Evolutionary conservation across 148 eudicot genomes (phyloP).

Genomic region (Vaccinium darrowii): DNA sequence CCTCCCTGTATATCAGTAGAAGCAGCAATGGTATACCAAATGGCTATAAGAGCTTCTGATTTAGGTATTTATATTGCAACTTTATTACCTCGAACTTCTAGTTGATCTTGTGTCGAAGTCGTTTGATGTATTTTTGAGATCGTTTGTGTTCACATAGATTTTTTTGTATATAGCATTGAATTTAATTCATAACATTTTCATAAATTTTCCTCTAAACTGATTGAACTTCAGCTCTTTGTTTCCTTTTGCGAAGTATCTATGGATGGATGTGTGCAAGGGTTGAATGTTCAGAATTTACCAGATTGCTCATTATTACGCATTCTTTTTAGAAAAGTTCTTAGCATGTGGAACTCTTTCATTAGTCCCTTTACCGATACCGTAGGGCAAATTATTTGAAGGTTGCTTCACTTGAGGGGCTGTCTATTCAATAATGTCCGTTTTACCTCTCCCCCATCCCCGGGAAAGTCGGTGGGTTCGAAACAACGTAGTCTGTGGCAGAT

Average conservation of each 20-base stretch:
- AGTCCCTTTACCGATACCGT: neutral
- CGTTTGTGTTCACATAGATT: neutral
- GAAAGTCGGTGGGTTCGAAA: neutral
- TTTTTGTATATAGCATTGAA: neutral
- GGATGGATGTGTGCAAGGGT: neutral
- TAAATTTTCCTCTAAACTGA: neutral
- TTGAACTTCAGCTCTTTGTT: neutral
- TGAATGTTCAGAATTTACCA: neutral
- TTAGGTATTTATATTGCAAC: neutral
- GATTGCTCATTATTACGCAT: neutral
- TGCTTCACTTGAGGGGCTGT: neutral
- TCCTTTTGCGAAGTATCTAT: neutral
- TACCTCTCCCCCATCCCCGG: neutral
- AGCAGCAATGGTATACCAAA: constrained; percentile 1
- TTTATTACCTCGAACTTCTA: neutral
- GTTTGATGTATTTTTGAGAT: neutral
- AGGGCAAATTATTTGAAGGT: neutral
- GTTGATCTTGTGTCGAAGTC: neutral
- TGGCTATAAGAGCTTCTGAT: neutral
- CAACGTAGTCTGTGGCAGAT: neutral
- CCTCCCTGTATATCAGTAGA: constrained; percentile 62
- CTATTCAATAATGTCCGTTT: neutral
- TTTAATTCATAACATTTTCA: neutral
- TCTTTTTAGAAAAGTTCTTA: neutral
- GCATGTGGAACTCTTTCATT: neutral